Evolutionary conservation across 2,329 filamentous ascomycete genomes (phyloP).

Genomic region (Aureobasidium sp.): DNA sequence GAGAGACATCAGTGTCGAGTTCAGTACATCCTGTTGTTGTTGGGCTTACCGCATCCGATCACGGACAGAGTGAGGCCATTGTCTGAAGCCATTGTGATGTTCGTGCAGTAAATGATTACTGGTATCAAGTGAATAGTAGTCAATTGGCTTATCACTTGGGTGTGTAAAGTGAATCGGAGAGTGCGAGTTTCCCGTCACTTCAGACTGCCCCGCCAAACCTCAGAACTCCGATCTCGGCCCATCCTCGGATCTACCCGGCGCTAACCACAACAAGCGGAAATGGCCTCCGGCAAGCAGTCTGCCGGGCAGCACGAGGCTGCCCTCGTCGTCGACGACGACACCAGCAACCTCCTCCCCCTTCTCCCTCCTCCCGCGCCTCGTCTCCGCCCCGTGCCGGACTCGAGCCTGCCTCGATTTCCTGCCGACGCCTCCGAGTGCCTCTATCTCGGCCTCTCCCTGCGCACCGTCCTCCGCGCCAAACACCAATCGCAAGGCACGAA

Average conservation of each 20-base stretch:
- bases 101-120: too few relatives aligned
- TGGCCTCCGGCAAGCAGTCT: too few relatives aligned
- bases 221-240: background rate
- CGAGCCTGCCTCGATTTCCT: background rate
- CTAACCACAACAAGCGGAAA: background rate
- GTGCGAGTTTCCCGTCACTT: too few relatives aligned
- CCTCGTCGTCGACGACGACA: background rate
- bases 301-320: background rate
- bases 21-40: background rate
- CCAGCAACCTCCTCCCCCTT: too few relatives aligned
- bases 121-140: background rate
- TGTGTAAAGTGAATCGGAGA: background rate
- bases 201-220: background rate
- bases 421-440: background rate
- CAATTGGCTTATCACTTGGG: too few relatives aligned
- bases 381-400: background rate
- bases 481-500: too few relatives aligned
- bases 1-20: background rate
- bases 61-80: conserved; percentile 62
- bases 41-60: conserved; percentile 62
- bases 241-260: background rate
- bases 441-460: too few relatives aligned
- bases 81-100: conserved; percentile 23
- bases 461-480: too few relatives aligned
- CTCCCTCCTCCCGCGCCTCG: background rate